phyloP scores from a whole-genome alignment of 208 protist genomes.

The Trypanosoma lewisi region DNA sequence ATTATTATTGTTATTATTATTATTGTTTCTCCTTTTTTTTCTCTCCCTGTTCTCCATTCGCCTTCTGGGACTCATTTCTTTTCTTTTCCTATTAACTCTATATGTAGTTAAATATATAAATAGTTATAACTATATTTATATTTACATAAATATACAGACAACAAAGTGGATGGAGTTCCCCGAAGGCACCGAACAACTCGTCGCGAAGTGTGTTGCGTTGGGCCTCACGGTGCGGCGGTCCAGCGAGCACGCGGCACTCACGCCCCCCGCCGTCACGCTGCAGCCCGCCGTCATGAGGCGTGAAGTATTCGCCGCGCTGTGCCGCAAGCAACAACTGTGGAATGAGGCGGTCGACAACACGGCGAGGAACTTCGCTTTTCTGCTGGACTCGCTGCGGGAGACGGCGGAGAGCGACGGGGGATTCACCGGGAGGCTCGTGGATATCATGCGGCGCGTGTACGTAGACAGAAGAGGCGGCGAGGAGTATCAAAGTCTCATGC shows the following conservation, averaged over 20 bases:
- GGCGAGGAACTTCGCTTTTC: conserved; percentile 63
- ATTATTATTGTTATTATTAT: no score
- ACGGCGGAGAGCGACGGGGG: conserved; percentile 65
- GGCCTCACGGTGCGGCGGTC: conserved; percentile 71
- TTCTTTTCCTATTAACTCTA: no score
- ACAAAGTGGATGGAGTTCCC: conserved; percentile 14
- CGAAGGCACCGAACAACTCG: conserved; percentile 28
- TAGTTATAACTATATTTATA: no score
- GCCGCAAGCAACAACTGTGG: conserved; percentile 60
- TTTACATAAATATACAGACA: background rate
- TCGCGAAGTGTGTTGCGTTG: conserved; percentile 69
- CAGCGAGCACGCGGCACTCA: conserved; percentile 29
- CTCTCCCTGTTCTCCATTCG: no score
- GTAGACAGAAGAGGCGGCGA: conserved; percentile 35
- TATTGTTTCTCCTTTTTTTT: no score
- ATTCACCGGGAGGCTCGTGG: conserved; percentile 86
- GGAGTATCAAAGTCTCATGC: conserved; percentile 71
- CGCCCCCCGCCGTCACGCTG: conserved; percentile 65
- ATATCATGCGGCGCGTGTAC: conserved; percentile 82
- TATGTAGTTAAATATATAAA: no score
- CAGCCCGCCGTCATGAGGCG: conserved; percentile 42
- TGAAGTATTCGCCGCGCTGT: conserved; percentile 38
- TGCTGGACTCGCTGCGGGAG: conserved; percentile 48
- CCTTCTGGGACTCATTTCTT: no score
- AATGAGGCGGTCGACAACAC: conserved; percentile 82